Evolutionary conservation across 768 basidiomycete species (phyloP).

Genomic region (Boletus rubescentipes): DNA sequence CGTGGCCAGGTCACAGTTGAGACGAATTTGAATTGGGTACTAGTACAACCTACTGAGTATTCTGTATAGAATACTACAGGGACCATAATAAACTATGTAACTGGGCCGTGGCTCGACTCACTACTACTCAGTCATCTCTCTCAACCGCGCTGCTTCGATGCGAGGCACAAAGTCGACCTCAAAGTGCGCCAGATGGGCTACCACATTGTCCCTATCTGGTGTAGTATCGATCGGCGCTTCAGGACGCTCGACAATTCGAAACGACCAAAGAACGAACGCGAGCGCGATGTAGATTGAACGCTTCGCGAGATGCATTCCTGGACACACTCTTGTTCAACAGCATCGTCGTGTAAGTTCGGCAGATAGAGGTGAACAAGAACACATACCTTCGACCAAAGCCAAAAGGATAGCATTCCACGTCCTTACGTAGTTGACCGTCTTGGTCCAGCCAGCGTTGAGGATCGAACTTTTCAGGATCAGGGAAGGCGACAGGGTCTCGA

Average conservation of each 20-base stretch:
- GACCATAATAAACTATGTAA: too few species aligned
- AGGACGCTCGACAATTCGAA: slow-evolving; percentile 48
- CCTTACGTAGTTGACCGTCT: slow-evolving; percentile 45
- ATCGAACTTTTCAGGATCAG: slow-evolving; percentile 55
- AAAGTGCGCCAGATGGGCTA: slow-evolving; percentile 57
- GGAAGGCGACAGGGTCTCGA: slow-evolving; percentile 54
- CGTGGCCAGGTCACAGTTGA: too few species aligned
- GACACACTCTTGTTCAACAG: slow-evolving; percentile 47
- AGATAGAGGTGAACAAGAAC: background rate
- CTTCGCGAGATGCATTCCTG: slow-evolving; percentile 54
- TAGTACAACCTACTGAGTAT: too few species aligned
- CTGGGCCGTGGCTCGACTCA: too few species aligned
- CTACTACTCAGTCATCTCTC: too few species aligned
- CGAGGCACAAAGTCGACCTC: slow-evolving; percentile 54
- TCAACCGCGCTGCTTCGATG: slow-evolving; percentile 13
- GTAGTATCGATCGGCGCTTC: slow-evolving; percentile 50
- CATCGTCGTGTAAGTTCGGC: too few species aligned
- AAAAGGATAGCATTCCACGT: slow-evolving; percentile 48
- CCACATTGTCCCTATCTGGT: slow-evolving; percentile 53
- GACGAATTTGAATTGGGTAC: too few species aligned
- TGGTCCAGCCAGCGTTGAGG: slow-evolving; percentile 54
- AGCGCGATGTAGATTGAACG: slow-evolving; percentile 59
- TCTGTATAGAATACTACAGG: too few species aligned
- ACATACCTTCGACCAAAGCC: slow-evolving; percentile 49
- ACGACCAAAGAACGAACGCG: slow-evolving; percentile 61